Percentiles rank a stretch among this genome's conserved stretches.
These are phyloP conservation scores for Didymella sp. DNA, from an alignment of 2,329 filamentous ascomycete genomes.

Conservation along the genomic window DNA sequence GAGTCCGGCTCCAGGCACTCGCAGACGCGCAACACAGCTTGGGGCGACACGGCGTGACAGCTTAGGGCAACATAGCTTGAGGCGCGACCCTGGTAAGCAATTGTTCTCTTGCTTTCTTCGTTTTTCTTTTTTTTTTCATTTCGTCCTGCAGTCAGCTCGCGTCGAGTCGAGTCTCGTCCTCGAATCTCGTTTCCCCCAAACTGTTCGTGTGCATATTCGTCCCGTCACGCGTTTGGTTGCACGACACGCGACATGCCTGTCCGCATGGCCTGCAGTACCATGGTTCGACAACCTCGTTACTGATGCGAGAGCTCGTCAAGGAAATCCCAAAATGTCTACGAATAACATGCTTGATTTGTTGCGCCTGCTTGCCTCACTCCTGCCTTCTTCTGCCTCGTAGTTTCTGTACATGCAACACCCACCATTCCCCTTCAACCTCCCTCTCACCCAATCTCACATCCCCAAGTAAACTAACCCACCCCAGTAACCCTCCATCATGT, in stretches of 20 bases:
- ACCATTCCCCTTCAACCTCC: no score
- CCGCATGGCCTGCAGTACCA: slow-evolving; percentile 7
- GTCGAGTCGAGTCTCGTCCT: background rate
- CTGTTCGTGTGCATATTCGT: slow-evolving; percentile 27
- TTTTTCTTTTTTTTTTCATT: slow-evolving; percentile 7
- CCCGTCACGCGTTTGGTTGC: slow-evolving; percentile 22
- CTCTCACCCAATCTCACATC: no score
- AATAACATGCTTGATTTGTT: background rate
- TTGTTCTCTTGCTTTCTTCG: background rate
- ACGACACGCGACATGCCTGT: slow-evolving; percentile 37
- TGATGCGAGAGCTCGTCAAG: no score
- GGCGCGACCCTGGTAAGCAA: slow-evolving; percentile 15
- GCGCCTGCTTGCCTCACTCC: background rate
- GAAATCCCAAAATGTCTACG: no score
- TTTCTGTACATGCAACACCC: no score
- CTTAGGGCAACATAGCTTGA: background rate
- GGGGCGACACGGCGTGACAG: slow-evolving; percentile 8
- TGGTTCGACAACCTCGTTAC: background rate
- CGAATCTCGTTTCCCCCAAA: slow-evolving; percentile 14
- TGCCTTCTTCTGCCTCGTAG: background rate
- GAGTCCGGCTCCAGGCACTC: slow-evolving; percentile 37
- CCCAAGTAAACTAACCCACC: background rate
- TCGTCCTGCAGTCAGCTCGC: slow-evolving; percentile 3
- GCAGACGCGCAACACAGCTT: slow-evolving; percentile 41
- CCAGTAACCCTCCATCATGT: slow-evolving; percentile 40